Conservation (phyloP, 768 basidiomycete species). For the Xerocomus brunneocitrinus region DNA sequence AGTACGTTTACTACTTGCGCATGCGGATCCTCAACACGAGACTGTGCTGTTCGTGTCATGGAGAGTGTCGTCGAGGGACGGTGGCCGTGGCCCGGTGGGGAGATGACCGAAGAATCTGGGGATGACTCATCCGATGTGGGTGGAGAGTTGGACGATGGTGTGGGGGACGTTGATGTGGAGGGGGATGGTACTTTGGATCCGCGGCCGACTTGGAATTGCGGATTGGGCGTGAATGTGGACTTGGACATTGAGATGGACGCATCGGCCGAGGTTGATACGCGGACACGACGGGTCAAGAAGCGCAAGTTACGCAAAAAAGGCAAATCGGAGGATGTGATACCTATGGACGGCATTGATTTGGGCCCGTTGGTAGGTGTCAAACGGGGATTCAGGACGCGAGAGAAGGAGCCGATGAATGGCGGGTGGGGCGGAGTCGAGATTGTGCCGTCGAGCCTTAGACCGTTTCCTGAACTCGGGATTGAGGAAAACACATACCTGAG, state of each 20-base stretch:
- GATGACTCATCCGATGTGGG: constrained; percentile 14
- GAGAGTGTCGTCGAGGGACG: constrained; percentile 52
- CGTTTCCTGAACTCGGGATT: constrained; percentile 11
- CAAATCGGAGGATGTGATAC: constrained; percentile 29
- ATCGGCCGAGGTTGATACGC: constrained; percentile 3
- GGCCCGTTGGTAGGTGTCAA: constrained; percentile 60
- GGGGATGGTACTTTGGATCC: constrained; percentile 15
- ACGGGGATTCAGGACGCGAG: constrained; percentile 60
- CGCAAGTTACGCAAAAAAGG: constrained; percentile 21
- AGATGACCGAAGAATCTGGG: constrained; percentile 24
- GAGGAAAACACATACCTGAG: constrained; percentile 6
- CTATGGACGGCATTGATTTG: constrained; percentile 36
- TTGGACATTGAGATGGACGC: constrained; percentile 22
- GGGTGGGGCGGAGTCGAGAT: constrained; percentile 65
- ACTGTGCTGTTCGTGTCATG: constrained; percentile 64
- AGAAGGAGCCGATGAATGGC: constrained; percentile 50
- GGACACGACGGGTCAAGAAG: constrained; percentile 14
- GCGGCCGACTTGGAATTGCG: constrained; percentile 8
- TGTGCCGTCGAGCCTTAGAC: constrained; percentile 29
- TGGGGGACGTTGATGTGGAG: constrained; percentile 21
- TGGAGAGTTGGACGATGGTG: constrained; percentile 15
- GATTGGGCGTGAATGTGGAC: constrained; percentile 23
- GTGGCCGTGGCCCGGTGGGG: constrained; percentile 30
- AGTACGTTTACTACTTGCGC: constrained; percentile 74
- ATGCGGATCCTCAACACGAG: constrained; percentile 56